Conservation (phyloP, 2,329 filamentous ascomycete species). For the Epichloe sylvatica region DNA sequence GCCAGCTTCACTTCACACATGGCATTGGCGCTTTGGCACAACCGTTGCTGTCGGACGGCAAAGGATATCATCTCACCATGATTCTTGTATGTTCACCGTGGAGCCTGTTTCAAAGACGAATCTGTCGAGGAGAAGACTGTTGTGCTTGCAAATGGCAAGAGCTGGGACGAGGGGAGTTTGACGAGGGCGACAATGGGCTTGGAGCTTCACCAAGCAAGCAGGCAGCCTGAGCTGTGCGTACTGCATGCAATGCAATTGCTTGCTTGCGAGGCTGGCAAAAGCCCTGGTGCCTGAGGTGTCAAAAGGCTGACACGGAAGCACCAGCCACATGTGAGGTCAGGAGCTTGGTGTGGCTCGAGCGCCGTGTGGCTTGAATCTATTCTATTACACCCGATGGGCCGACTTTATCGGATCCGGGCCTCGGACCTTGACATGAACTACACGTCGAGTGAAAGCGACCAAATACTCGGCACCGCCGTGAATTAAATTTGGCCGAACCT, state of each 20-base stretch:
- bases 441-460: too few species aligned
- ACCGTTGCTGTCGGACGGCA: neutral
- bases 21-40: neutral
- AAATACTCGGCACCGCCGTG: too few species aligned
- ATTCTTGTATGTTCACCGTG: slow-evolving; percentile 3
- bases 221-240: slow-evolving; percentile 5
- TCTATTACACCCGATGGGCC: neutral
- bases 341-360: neutral
- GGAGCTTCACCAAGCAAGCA: slow-evolving; percentile 16
- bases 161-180: neutral
- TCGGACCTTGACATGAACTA: neutral
- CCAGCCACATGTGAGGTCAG: neutral
- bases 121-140: neutral
- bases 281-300: slow-evolving; percentile 2
- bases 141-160: slow-evolving; percentile 1
- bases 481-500: too few species aligned
- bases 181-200: slow-evolving; percentile 10
- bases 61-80: slow-evolving; percentile 10
- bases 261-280: neutral
- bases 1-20: slow-evolving; percentile 3
- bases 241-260: neutral
- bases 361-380: neutral
- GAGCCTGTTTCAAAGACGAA: neutral
- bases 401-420: neutral
- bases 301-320: neutral